Evolutionary conservation across 176 grass and related monocot species (phyloP).

Genomic region (Triticum timopheevii): DNA sequence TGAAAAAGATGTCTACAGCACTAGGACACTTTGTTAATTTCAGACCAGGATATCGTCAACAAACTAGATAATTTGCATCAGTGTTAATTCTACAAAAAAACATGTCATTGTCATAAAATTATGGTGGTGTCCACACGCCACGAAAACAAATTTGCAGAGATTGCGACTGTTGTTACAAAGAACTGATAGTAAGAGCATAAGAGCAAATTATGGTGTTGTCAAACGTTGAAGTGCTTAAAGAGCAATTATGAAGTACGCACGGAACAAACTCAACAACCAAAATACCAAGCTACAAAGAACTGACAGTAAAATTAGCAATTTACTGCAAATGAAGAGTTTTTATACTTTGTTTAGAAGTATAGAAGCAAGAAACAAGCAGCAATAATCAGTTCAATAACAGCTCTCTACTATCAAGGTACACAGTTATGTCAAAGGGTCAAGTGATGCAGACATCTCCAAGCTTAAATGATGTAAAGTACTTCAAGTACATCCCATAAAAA

Average conservation of each 20-base stretch:
- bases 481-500: not conserved
- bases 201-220: not conserved
- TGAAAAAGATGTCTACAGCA: not conserved
- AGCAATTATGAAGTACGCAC: not conserved
- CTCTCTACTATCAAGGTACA: not conserved
- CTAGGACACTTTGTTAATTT: constrained; percentile 11
- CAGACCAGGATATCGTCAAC: constrained; percentile 6
- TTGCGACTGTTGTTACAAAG: not conserved
- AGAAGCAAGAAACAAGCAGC: not conserved
- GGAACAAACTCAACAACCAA: not conserved
- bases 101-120: not conserved
- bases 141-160: not conserved
- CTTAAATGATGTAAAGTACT: not conserved
- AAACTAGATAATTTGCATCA: constrained; percentile 27
- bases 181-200: not conserved
- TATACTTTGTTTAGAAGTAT: not conserved
- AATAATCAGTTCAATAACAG: not conserved
- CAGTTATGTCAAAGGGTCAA: not conserved
- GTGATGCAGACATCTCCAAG: constrained; percentile 4
- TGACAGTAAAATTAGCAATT: constrained; percentile 1
- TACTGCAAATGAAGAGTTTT: not conserved
- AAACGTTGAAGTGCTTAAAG: not conserved
- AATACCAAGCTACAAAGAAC: not conserved
- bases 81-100: not conserved
- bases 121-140: not conserved